phyloP scores from a whole-genome alignment of 1,284 basidiomycete species.

The Cryptococcus hybrid region DNA sequence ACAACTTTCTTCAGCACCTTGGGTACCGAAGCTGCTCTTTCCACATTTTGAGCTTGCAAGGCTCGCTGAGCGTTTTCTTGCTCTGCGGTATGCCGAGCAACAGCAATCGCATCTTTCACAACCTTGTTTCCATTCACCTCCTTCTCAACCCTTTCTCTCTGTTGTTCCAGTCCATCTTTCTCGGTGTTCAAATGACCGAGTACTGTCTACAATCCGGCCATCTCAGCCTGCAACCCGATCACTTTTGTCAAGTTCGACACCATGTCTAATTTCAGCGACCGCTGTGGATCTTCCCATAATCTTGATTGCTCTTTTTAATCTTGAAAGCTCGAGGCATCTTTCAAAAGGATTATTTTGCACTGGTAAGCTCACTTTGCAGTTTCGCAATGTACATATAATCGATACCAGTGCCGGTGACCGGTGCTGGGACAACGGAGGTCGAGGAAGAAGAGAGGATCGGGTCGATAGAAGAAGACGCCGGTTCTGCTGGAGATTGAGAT shows the following conservation, averaged over 20 bases:
- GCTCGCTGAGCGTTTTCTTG: too few relatives aligned
- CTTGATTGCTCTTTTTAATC: neutral
- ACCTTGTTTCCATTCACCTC: conserved; percentile 28
- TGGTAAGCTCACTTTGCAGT: conserved; percentile 29
- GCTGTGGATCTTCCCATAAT: neutral
- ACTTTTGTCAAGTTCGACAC: conserved; percentile 6
- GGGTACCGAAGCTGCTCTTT: too few relatives aligned
- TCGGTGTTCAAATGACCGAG: conserved; percentile 29
- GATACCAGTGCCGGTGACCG: conserved; percentile 13
- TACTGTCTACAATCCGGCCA: conserved; percentile 24
- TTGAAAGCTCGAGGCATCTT: conserved; percentile 19
- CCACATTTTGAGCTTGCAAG: too few relatives aligned
- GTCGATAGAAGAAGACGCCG: neutral
- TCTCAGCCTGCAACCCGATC: conserved; percentile 23
- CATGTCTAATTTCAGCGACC: conserved; percentile 11
- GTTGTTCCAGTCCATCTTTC: conserved; percentile 24
- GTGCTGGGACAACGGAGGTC: neutral
- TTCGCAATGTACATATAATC: conserved; percentile 28
- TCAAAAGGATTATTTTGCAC: conserved; percentile 22
- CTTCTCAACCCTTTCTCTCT: conserved; percentile 22
- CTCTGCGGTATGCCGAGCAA: neutral
- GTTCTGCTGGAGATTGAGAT: neutral
- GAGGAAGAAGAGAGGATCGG: neutral
- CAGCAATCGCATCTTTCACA: conserved; percentile 9
- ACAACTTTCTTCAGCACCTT: too few relatives aligned